Conservation (phyloP, 176 grass and related monocot species). For the Eragrostis curvula region DNA sequence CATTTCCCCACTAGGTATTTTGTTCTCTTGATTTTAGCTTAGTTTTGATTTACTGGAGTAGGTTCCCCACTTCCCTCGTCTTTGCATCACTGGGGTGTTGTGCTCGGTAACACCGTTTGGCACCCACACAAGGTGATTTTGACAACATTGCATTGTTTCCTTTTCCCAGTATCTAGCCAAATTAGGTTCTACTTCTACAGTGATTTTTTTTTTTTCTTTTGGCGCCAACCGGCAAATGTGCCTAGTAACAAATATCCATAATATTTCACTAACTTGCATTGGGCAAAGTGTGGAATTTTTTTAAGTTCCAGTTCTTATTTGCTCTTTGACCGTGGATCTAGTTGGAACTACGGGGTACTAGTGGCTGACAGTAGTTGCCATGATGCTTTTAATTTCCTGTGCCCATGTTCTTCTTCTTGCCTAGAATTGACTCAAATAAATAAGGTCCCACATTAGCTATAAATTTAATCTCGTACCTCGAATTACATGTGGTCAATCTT, state of each 20-base stretch:
- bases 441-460: slow-evolving; percentile 36
- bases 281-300: not conserved
- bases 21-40: not conserved
- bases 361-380: not conserved
- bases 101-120: not conserved
- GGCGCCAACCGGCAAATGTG: not conserved
- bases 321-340: slow-evolving; percentile 34
- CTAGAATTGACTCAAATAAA: slow-evolving; percentile 36
- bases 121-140: slow-evolving; percentile 1
- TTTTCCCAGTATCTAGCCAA: not conserved
- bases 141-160: not conserved
- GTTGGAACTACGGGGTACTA: not conserved
- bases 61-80: not conserved
- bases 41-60: not conserved
- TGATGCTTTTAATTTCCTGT: slow-evolving; percentile 15
- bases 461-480: slow-evolving; percentile 22
- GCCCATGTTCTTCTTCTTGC: slow-evolving; percentile 16
- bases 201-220: not conserved
- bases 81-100: not conserved
- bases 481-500: slow-evolving; percentile 24
- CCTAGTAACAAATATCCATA: not conserved
- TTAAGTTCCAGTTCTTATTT: slow-evolving; percentile 19
- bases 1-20: slow-evolving; percentile 7
- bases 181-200: slow-evolving; percentile 7
- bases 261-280: not conserved